Conservation (phyloP, 2,329 filamentous ascomycete species). For the Fusarium nisikadoi region DNA sequence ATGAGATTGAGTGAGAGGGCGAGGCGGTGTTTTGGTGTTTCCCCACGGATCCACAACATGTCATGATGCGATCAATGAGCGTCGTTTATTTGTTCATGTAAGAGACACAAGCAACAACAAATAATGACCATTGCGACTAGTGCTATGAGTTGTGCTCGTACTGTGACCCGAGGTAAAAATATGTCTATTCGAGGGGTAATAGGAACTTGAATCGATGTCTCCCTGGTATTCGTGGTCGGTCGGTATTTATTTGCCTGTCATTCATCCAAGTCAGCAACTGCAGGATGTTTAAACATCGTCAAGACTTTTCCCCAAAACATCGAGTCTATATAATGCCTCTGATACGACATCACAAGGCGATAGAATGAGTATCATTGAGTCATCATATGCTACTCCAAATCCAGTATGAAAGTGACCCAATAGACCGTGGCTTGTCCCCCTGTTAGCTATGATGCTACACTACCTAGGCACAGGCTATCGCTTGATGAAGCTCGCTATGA, state of each 20-base stretch:
- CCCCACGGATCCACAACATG: conserved; percentile 7
- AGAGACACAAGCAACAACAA: background rate
- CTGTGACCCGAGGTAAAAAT: background rate
- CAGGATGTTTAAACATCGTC: background rate
- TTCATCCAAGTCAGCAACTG: background rate
- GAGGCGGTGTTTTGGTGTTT: background rate
- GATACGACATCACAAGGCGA: background rate
- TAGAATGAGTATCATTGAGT: background rate
- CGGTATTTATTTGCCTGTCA: background rate
- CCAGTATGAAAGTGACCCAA: background rate
- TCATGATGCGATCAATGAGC: conserved; percentile 1
- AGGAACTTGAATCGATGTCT: background rate
- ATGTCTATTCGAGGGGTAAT: background rate
- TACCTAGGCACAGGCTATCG: background rate
- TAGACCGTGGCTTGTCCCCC: background rate
- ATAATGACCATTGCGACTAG: background rate
- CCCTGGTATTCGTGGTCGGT: background rate
- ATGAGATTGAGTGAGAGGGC: background rate
- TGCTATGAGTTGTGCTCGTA: background rate
- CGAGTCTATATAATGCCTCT: background rate
- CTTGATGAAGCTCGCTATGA: background rate
- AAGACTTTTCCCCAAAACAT: background rate
- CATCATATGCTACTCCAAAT: background rate
- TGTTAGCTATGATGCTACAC: background rate
- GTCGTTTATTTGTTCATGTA: background rate